A percentile compares a stretch with the other conserved stretches of the same genome.
Evolutionary conservation across 2,329 filamentous ascomycete species (phyloP).

Genomic region (Chaetomium globosum): DNA sequence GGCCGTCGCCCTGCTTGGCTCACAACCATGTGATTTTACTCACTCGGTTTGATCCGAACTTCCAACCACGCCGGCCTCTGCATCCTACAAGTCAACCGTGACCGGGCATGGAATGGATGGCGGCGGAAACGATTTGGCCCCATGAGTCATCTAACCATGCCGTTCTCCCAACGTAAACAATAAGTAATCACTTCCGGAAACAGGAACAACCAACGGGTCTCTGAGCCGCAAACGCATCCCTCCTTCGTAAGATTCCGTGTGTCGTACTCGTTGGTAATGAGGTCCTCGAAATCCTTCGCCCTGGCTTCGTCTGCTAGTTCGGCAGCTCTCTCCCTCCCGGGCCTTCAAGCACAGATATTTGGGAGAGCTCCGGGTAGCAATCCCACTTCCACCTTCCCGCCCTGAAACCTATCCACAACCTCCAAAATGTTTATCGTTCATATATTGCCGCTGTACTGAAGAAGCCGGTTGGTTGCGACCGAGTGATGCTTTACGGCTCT

Average conservation of each 20-base stretch:
- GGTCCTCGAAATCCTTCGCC: neutral
- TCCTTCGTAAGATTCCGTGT: neutral
- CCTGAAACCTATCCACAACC: slow-evolving; percentile 21
- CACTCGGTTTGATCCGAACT: neutral
- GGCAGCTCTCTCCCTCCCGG: neutral
- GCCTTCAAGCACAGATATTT: neutral
- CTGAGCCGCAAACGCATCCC: neutral
- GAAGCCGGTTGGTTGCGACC: slow-evolving; percentile 33
- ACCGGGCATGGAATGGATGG: neutral
- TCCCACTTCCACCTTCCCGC: neutral
- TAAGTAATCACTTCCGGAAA: neutral
- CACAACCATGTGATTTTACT: neutral
- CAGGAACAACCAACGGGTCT: neutral
- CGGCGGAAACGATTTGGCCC: neutral
- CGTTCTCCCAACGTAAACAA: neutral
- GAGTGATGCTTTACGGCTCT: slow-evolving; percentile 38
- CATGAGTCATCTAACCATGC: neutral
- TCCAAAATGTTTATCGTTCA: slow-evolving; percentile 41
- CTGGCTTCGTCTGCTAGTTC: neutral
- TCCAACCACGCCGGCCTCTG: neutral
- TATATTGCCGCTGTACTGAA: slow-evolving; percentile 38
- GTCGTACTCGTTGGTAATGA: neutral
- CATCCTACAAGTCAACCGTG: neutral
- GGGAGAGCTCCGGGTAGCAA: neutral
- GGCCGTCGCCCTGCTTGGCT: neutral